Conservation (phyloP, 306 rosid species). For the Hylodesmum podocarpum region DNA sequence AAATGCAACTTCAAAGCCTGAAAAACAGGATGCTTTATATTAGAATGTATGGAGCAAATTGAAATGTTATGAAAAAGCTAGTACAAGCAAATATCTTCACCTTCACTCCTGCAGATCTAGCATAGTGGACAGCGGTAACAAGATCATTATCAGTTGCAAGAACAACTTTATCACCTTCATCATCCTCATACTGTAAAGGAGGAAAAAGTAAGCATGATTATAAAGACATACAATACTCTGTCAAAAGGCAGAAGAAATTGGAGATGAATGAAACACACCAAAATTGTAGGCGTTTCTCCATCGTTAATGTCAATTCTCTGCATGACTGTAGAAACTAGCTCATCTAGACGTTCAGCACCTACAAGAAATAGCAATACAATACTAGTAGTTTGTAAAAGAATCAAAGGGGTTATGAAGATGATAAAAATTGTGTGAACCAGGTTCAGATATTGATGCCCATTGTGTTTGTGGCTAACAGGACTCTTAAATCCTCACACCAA, state of each 20-base stretch:
- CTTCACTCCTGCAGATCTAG: slow-evolving; percentile 70
- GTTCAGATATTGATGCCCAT: slow-evolving; percentile 6
- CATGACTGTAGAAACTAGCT: slow-evolving; percentile 64
- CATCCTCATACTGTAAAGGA: slow-evolving; percentile 79
- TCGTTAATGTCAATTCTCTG: slow-evolving; percentile 56
- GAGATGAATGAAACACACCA: slow-evolving; percentile 52
- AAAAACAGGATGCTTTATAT: slow-evolving; percentile 11
- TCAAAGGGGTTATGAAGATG: background rate
- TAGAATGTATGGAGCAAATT: background rate
- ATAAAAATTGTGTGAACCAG: background rate
- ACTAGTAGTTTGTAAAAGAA: background rate
- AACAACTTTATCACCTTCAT: slow-evolving; percentile 86
- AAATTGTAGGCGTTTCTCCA: slow-evolving; percentile 56
- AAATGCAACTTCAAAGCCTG: slow-evolving; percentile 85
- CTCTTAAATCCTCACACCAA: background rate
- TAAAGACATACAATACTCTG: background rate
- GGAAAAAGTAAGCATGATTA: slow-evolving; percentile 3
- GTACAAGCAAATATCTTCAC: slow-evolving; percentile 42
- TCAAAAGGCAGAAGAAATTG: slow-evolving; percentile 5
- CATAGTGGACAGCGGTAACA: slow-evolving; percentile 66
- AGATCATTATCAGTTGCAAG: slow-evolving; percentile 78
- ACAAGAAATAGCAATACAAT: slow-evolving; percentile 24
- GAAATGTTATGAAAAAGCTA: slow-evolving; percentile 16
- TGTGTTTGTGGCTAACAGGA: slow-evolving; percentile 5
- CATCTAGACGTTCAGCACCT: slow-evolving; percentile 74